Percentiles rank a stretch among this genome's conserved stretches.
Conservation (phyloP, 2,329 filamentous ascomycete genomes). For the Tolypocladium capitatum region DNA sequence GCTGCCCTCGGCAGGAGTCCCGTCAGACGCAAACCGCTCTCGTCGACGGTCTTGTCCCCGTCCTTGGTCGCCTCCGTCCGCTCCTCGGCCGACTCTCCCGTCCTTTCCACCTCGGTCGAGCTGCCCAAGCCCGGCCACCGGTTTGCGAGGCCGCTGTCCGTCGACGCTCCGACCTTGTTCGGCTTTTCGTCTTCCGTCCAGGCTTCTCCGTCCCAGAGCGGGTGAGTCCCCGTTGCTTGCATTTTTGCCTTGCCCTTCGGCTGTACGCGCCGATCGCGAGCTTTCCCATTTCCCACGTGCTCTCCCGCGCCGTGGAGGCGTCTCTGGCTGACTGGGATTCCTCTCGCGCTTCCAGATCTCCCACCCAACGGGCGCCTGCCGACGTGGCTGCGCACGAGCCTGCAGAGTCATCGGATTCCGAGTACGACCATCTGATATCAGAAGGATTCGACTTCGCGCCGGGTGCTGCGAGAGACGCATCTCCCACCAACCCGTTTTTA, state of each 20-base stretch:
- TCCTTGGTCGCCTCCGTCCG: conserved; percentile 25
- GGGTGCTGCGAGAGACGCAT: conserved; percentile 13
- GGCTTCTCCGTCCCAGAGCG: conserved; percentile 7
- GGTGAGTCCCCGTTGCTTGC: conserved; percentile 13
- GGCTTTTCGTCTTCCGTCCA: conserved; percentile 31
- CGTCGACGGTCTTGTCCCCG: conserved; percentile 38
- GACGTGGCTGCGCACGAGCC: conserved; percentile 14
- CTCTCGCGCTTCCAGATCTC: conserved; percentile 9
- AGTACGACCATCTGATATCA: conserved; percentile 29
- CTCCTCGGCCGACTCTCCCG: conserved; percentile 3
- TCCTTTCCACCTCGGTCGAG: conserved; percentile 19
- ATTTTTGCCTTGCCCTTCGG: neutral
- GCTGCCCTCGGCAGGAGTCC: conserved; percentile 11
- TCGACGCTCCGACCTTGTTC: conserved; percentile 51
- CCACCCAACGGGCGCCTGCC: conserved; percentile 11
- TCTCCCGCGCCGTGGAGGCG: conserved; percentile 1
- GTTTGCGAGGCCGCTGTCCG: conserved; percentile 39
- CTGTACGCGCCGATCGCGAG: neutral
- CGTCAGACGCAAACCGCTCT: conserved; percentile 50
- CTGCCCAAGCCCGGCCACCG: conserved; percentile 36
- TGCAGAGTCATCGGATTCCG: conserved; percentile 28
- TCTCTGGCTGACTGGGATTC: conserved; percentile 14
- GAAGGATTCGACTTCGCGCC: conserved; percentile 16
- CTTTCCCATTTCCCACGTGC: neutral
- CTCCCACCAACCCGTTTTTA: conserved; percentile 12